A percentile compares a stretch with the other conserved stretches of the same genome.
These are phyloP conservation scores for Gardenia jasminoides DNA, from an alignment of 257 asterid genomes.

Conservation along the genomic window DNA sequence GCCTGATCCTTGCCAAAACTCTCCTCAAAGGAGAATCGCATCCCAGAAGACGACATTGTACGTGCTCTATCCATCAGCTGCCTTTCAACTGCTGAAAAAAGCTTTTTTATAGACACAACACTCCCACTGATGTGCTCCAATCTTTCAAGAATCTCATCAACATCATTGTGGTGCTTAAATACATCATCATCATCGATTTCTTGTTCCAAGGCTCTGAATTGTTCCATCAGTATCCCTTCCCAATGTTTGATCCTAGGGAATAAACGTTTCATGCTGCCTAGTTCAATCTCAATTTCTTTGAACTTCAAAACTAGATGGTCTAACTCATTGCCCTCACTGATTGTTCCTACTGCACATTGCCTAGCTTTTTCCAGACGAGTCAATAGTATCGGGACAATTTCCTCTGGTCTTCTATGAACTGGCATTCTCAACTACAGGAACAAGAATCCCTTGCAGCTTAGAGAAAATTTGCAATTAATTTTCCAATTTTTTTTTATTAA, in stretches of 20 bases:
- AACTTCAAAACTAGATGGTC: not conserved
- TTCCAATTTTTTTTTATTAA: too few species aligned
- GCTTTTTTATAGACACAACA: conserved; percentile 2
- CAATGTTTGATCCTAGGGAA: not conserved
- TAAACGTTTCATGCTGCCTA: not conserved
- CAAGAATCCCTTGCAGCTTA: too few species aligned
- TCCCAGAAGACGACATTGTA: not conserved
- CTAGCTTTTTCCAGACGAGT: not conserved
- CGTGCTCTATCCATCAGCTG: not conserved
- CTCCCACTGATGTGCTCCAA: not conserved
- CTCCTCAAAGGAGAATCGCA: not conserved
- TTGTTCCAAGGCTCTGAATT: not conserved
- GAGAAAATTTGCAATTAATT: not conserved
- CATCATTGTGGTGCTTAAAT: not conserved
- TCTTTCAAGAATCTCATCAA: not conserved
- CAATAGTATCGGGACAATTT: not conserved
- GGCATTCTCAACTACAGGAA: not conserved
- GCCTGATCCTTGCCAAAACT: not conserved
- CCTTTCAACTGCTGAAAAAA: not conserved
- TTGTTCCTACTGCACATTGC: not conserved
- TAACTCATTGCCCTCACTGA: not conserved
- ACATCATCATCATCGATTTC: not conserved
- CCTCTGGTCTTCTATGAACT: not conserved
- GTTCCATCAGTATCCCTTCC: not conserved
- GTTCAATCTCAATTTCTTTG: not conserved